Evolutionary conservation across 2,329 filamentous ascomycete genomes (phyloP), one percentile per base, ranked within the genome.

Genomic region (Clarireedia monteithiana): DNA sequence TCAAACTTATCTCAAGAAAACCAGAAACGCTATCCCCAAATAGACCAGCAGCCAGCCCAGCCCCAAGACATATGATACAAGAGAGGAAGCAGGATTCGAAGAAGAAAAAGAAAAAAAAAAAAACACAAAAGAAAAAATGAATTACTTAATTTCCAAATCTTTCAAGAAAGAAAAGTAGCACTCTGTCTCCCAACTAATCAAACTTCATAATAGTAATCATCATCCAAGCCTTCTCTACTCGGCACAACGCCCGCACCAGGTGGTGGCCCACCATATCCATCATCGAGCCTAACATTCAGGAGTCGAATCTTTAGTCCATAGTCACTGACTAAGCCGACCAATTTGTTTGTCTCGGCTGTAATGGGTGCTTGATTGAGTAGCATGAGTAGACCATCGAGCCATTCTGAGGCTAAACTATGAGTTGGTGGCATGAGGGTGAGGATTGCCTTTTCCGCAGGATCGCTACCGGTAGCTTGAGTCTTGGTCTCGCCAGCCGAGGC

Each of bases 311-410:
- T 95, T 60, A 97, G 75, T 4, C 94, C 91, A 69, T 96, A 97
- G 63, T 95, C 88, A 67, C 85, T 84, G 58, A 97, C 88, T 65
- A 96, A 75, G 55, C 85, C 84, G 53, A 96, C 86, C 59, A 97
- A 75, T 71, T 94, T 95, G 69, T 87, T 92, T 38, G 94, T 97
- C 73, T 97, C 92, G 2, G 91, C 83, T n/a, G 94, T 99, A 68
- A 99, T 96, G 20, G 94, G 94, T 58, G 91, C 84, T 72, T 99
- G 94, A 68, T 95, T 91, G 24, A 99, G 79, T 54, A 99, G 77
- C 91, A 99, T 95, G 56, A 97, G 78, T 61, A 99, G 74, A 1
- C 94, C 94, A 69, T 99, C 94, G 5, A 99, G 79, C 94, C 94
- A 99, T 72, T 99, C 94, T 0, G 91, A 95, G 9, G 94, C 94